Base-by-base conservation (phyloP, 2,329 filamentous ascomycete genomes). In the Xylariales sp. region DNA sequence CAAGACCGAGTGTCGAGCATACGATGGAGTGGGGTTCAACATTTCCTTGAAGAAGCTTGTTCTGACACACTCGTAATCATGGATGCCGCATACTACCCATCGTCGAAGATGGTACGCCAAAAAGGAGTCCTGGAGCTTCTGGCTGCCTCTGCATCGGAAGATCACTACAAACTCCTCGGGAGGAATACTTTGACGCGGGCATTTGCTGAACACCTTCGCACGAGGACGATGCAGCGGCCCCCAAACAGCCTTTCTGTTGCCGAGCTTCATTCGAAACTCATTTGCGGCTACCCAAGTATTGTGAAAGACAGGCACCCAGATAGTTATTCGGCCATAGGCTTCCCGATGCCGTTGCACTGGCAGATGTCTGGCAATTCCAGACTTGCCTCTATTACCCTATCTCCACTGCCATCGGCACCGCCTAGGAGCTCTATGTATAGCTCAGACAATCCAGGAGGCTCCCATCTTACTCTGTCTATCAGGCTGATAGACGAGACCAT, bases 1-100 rank as follows among this genome's bases (percentile, higher is more conserved):
- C 53, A 57, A 17, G 60, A 67, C 19, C 63, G 65, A 37, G 62
- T 66, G 5, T 66, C 66, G 16, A 66, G 62, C 5, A 72, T 78
- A 33, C 60, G 73, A 33, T 80, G 76, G 76, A 72, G 64, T 41
- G 67, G 67, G 15, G 70, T 80, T 25, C 74, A 79, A 50, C 69
- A 72, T 42, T 69, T 70, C 13, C 59, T 80, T 6, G 76, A 80
- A 51, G 71, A 76, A 42, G 71, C 74, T 2, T 63, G 61, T 20
- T 67, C 74, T 4, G 76, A 80, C 50, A 74, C 70, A 5, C 60
- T 80, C 15, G 66, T 80, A 39, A 60, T 80, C 23, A 75, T 80
- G 72, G 76, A 80, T 53, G 68, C 74, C 5, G 70, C 72, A 0
- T 79, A 76, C 50, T 78, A 73, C 37, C 73, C 74, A 2, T 72